These are phyloP conservation scores for Saccharomyces hybrid DNA, from an alignment of 1,139 yeast species.

Conservation along the genomic window DNA sequence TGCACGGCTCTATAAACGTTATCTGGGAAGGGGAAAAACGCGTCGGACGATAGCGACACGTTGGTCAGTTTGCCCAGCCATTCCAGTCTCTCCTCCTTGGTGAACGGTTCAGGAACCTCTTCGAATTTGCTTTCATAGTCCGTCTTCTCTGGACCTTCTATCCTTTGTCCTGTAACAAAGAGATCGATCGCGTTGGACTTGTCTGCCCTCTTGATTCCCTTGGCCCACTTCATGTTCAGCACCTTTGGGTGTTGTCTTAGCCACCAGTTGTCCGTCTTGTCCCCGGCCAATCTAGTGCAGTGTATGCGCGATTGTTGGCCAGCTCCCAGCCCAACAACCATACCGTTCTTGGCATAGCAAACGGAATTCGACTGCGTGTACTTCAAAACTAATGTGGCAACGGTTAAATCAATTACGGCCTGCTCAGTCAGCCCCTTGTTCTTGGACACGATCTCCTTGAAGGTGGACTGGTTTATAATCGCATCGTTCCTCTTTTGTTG, in stretches of 20 bases:
- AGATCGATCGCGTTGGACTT: constrained; percentile 96
- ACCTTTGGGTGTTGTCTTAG: constrained; percentile 96
- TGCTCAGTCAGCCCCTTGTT: constrained; percentile 85
- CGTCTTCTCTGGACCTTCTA: constrained; percentile 81
- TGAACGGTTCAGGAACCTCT: constrained; percentile 72
- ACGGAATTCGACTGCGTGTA: constrained; percentile 98
- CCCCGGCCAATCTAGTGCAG: constrained; percentile 98
- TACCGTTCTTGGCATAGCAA: constrained; percentile 96
- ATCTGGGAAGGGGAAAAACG: constrained; percentile 99
- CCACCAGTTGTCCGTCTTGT: constrained; percentile 99
- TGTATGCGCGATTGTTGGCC: constrained; percentile 99
- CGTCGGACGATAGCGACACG: constrained; percentile 92
- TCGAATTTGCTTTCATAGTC: constrained; percentile 89
- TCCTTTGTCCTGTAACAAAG: constrained; percentile 86
- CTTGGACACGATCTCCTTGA: constrained; percentile 83
- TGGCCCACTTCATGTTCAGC: constrained; percentile 89
- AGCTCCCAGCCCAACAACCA: constrained; percentile 98
- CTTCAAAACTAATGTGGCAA: constrained; percentile 93
- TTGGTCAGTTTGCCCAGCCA: constrained; percentile 75
- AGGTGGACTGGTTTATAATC: constrained; percentile 76
- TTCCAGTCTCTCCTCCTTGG: constrained; percentile 74
- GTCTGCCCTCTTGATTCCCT: constrained; percentile 97
- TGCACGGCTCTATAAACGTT: constrained; percentile 95
- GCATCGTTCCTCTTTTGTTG: constrained; percentile 98
- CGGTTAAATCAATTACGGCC: constrained; percentile 86